Evolutionary conservation across 495 filamentous ascomycete genomes (phyloP).

Genomic region (Rostrohypoxylon terebratum): DNA sequence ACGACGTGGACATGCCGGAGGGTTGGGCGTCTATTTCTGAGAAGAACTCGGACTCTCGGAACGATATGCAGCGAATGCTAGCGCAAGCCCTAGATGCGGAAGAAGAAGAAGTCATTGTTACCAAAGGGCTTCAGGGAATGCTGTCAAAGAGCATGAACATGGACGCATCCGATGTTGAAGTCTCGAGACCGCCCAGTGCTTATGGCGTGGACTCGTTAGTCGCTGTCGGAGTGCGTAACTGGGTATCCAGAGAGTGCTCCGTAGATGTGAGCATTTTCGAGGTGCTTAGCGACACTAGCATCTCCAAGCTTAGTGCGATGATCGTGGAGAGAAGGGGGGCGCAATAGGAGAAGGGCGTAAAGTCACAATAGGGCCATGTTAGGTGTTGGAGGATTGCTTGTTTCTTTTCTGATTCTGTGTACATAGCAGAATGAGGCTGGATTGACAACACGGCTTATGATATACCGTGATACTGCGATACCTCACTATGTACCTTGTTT

Average conservation of each 20-base stretch:
- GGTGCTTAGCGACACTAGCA: conserved; percentile 41
- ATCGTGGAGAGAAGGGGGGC: conserved; percentile 34
- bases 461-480: background rate
- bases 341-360: background rate
- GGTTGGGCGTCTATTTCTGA: background rate
- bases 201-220: conserved; percentile 50
- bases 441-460: background rate
- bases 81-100: conserved; percentile 30
- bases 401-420: background rate
- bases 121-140: conserved; percentile 39
- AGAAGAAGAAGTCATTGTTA: conserved; percentile 32
- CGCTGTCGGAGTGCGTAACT: conserved; percentile 42
- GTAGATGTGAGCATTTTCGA: conserved; percentile 44
- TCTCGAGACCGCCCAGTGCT: conserved; percentile 36
- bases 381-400: background rate
- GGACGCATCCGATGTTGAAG: conserved; percentile 36
- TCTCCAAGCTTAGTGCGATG: conserved; percentile 33
- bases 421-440: background rate
- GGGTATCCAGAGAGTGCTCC: conserved; percentile 39
- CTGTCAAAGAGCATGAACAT: conserved; percentile 49
- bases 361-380: background rate
- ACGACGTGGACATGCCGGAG: conserved; percentile 45
- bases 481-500: background rate
- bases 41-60: conserved; percentile 8
- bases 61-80: conserved; percentile 33